phyloP scores from a whole-genome alignment of 768 basidiomycete species.

The Butyriboletus loyo region DNA sequence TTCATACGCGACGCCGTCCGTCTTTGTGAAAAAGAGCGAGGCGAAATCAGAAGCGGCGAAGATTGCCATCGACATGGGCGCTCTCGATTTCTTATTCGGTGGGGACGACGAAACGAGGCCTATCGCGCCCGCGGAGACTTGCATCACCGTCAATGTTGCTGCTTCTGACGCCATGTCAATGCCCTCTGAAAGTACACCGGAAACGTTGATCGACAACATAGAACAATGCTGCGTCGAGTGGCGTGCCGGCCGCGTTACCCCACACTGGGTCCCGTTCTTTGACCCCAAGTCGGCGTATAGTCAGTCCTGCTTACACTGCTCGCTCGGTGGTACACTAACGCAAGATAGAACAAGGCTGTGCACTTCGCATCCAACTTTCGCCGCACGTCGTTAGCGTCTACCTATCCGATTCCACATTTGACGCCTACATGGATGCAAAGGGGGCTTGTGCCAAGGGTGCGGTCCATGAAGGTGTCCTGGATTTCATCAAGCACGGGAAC shows the following conservation, averaged over 20 bases:
- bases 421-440: conserved; percentile 44
- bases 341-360: conserved; percentile 50
- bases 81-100: conserved; percentile 51
- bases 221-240: conserved; percentile 53
- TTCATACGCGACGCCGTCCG: conserved; percentile 50
- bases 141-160: neutral
- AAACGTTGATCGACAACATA: conserved; percentile 38
- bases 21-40: conserved; percentile 45
- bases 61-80: conserved; percentile 58
- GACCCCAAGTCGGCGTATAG: conserved; percentile 45
- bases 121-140: conserved; percentile 21
- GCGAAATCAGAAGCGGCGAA: conserved; percentile 52
- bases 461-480: conserved; percentile 49
- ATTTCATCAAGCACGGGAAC: conserved; percentile 56
- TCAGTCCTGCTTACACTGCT: conserved; percentile 25
- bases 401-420: conserved; percentile 45
- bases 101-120: conserved; percentile 42
- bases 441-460: conserved; percentile 53
- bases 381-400: conserved; percentile 49
- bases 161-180: neutral
- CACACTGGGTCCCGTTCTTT: conserved; percentile 51
- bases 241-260: conserved; percentile 49
- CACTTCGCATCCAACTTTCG: conserved; percentile 53
- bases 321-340: neutral
- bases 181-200: neutral